Conservation (phyloP, 2,329 filamentous ascomycete genomes). For the Trichoderma gracile region DNA sequence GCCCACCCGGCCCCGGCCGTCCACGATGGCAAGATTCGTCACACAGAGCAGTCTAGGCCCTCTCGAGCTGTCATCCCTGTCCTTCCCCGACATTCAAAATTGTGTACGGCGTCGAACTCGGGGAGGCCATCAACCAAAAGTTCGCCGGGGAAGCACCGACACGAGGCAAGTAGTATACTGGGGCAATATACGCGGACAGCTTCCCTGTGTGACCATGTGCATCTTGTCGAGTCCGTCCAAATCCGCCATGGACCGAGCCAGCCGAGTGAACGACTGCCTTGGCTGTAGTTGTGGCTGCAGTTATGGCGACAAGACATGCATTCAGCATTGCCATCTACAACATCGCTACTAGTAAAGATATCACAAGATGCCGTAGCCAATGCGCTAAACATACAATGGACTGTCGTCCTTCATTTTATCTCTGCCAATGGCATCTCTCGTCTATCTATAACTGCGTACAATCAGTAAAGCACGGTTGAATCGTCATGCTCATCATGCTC, state of each 20-base stretch:
- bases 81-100: background rate
- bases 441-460: background rate
- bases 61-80: background rate
- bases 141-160: conserved; percentile 1
- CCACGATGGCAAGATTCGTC: too few species aligned
- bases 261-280: too few species aligned
- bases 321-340: background rate
- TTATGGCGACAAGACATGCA: background rate
- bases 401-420: background rate
- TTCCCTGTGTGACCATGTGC: background rate
- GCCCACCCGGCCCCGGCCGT: too few species aligned
- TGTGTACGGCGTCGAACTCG: background rate
- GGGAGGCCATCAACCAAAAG: background rate
- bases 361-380: background rate
- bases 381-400: background rate
- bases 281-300: background rate
- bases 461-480: background rate
- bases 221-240: background rate
- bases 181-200: background rate
- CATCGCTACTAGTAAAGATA: background rate
- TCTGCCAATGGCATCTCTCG: background rate
- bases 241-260: background rate
- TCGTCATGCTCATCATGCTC: conserved; percentile 6
- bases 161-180: background rate
- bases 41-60: background rate